Evolutionary conservation across 169 alveolate genomes (phyloP).

Genomic region (Hammondia hammondi): DNA sequence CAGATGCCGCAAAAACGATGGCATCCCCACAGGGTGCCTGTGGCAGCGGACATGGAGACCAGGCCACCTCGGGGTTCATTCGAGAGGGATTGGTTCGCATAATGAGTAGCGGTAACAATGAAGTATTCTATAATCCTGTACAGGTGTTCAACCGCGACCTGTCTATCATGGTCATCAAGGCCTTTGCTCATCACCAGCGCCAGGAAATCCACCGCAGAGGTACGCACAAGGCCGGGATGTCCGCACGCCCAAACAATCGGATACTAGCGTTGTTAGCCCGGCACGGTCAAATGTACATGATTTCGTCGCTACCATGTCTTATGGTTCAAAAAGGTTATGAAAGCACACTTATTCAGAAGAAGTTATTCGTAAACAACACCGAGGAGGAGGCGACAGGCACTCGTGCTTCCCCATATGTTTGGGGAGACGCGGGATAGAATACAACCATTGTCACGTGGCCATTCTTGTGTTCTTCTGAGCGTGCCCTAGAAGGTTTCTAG

Average conservation of each 20-base stretch:
- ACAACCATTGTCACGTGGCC: no score
- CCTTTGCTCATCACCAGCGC: constrained; percentile 47
- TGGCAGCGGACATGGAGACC: not conserved
- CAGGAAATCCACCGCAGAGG: constrained; percentile 49
- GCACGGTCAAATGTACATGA: no score
- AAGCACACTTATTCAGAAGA: no score
- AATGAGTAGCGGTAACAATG: constrained; percentile 50
- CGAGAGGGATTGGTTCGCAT: constrained; percentile 75
- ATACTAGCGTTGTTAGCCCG: no score
- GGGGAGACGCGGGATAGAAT: no score
- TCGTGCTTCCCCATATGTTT: no score
- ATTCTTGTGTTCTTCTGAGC: not conserved
- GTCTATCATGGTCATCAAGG: constrained; percentile 73
- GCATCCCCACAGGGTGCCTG: not conserved
- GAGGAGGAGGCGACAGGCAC: no score
- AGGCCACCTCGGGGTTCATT: not conserved
- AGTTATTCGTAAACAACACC: no score
- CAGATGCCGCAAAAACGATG: not conserved
- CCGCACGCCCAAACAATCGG: no score
- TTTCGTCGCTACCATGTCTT: no score
- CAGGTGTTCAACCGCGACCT: constrained; percentile 92
- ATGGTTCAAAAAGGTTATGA: no score
- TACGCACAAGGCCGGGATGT: not conserved
- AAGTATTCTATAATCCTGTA: constrained; percentile 86
- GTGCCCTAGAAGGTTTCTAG: not conserved